Conservation (phyloP, 2,329 filamentous ascomycete genomes). For the Colletotrichum lini region DNA sequence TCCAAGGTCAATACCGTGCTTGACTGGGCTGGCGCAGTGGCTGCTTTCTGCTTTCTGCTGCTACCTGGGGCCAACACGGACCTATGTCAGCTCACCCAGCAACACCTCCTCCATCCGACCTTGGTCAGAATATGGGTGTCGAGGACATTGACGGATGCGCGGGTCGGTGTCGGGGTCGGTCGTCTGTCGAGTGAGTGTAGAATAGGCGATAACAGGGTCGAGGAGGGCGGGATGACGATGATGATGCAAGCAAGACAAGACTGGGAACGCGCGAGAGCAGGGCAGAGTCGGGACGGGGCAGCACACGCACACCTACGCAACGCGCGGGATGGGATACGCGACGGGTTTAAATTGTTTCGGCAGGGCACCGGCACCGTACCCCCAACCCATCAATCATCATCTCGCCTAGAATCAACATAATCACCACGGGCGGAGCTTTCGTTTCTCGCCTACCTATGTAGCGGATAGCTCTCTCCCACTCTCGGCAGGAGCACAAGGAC, state of each 20-base stretch:
- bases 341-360: constrained; percentile 43
- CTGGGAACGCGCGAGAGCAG: constrained; percentile 12
- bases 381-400: constrained; percentile 40
- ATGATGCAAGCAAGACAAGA: constrained; percentile 12
- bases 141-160: constrained; percentile 35
- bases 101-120: constrained; percentile 41
- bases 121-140: constrained; percentile 33
- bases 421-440: constrained; percentile 33
- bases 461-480: constrained; percentile 9
- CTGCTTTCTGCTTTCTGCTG: constrained; percentile 22
- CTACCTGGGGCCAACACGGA: constrained; percentile 49
- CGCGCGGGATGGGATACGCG: constrained; percentile 34
- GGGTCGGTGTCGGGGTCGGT: neutral
- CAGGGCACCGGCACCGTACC: constrained; percentile 32
- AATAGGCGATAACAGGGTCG: constrained; percentile 5
- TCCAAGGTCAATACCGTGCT: constrained; percentile 21
- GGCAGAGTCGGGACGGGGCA: constrained; percentile 23
- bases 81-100: constrained; percentile 57
- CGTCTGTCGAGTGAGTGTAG: constrained; percentile 13
- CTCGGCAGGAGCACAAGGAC: neutral
- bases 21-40: constrained; percentile 21
- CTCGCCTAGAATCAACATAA: constrained; percentile 26
- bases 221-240: constrained; percentile 6
- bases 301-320: constrained; percentile 1
- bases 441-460: neutral